phyloP scores from a whole-genome alignment of 495 filamentous ascomycete genomes.

The Trichoderma orchidacearum region DNA sequence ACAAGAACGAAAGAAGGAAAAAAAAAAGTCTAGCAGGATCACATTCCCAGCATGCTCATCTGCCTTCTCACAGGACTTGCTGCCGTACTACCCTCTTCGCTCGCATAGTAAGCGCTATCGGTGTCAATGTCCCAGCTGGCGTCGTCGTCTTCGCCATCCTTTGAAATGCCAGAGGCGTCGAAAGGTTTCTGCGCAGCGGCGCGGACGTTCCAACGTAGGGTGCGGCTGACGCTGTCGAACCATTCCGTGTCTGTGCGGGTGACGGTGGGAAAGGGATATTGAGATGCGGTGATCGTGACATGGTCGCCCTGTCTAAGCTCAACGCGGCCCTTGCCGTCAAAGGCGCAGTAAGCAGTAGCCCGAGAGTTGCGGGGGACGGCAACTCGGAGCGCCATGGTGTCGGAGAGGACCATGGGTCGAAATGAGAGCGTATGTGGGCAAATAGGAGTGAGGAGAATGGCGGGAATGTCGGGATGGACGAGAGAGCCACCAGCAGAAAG shows the following conservation, averaged over 20 bases:
- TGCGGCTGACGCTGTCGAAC: constrained; percentile 86
- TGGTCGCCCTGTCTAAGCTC: constrained; percentile 86
- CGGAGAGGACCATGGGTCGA: constrained; percentile 96
- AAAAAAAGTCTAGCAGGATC: background rate
- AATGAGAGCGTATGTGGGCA: constrained; percentile 95
- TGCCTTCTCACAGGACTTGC: constrained; percentile 54
- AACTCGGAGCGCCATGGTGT: constrained; percentile 79
- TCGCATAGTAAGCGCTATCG: constrained; percentile 53
- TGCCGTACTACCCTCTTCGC: constrained; percentile 45
- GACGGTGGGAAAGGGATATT: constrained; percentile 93
- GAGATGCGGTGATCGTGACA: constrained; percentile 84
- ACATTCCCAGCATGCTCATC: constrained; percentile 48
- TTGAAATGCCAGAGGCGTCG: constrained; percentile 28
- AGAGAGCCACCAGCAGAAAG: constrained; percentile 91
- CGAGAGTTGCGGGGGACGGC: constrained; percentile 73
- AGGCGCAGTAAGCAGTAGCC: constrained; percentile 86
- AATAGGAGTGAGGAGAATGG: constrained; percentile 93
- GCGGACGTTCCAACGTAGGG: constrained; percentile 84
- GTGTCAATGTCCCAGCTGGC: constrained; percentile 74
- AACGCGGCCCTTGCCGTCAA: constrained; percentile 89
- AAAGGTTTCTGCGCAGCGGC: constrained; percentile 78
- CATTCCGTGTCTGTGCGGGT: constrained; percentile 70
- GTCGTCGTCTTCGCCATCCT: constrained; percentile 27
- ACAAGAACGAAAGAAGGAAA: background rate
- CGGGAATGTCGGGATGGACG: constrained; percentile 92